A percentile compares a stretch with the other conserved stretches of the same genome.
Evolutionary conservation across 768 basidiomycete genomes (phyloP).

Genomic region (Mycena pura): DNA sequence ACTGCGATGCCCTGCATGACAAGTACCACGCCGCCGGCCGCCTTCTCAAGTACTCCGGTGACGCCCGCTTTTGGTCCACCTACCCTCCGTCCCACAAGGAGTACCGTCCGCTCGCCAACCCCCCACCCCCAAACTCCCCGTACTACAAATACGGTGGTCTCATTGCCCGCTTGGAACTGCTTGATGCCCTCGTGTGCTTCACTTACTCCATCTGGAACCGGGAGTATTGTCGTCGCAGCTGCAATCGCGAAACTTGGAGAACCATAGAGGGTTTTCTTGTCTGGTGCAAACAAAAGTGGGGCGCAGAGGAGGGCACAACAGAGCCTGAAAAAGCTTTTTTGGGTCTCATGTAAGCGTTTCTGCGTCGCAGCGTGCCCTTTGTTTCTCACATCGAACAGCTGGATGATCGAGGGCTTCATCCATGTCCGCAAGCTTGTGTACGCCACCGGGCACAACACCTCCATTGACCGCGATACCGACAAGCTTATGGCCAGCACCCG

Average conservation of each 20-base stretch:
- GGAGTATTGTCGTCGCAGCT: slow-evolving; percentile 63
- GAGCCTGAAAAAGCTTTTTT: slow-evolving; percentile 69
- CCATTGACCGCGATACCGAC: slow-evolving; percentile 48
- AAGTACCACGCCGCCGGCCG: slow-evolving; percentile 75
- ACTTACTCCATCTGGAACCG: slow-evolving; percentile 84
- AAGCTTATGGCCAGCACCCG: slow-evolving; percentile 43
- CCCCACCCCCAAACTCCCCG: slow-evolving; percentile 67
- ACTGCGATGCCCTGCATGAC: slow-evolving; percentile 69
- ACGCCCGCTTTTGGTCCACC: slow-evolving; percentile 78
- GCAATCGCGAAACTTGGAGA: slow-evolving; percentile 67
- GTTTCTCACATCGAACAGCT: slow-evolving; percentile 54
- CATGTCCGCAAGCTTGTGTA: slow-evolving; percentile 58
- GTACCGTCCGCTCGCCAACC: slow-evolving; percentile 65
- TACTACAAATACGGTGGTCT: slow-evolving; percentile 80
- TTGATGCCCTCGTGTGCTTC: slow-evolving; percentile 85
- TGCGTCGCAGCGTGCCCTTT: slow-evolving; percentile 30
- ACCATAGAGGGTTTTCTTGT: slow-evolving; percentile 73
- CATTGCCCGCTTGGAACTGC: slow-evolving; percentile 79
- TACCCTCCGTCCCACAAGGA: slow-evolving; percentile 69
- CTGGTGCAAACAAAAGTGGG: slow-evolving; percentile 78
- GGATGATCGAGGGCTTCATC: slow-evolving; percentile 82
- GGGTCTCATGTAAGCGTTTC: slow-evolving; percentile 76
- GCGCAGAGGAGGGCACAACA: slow-evolving; percentile 54
- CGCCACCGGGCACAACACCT: slow-evolving; percentile 39
- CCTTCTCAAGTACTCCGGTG: slow-evolving; percentile 83